A percentile compares a stretch with the other conserved stretches of the same genome.
Evolutionary conservation across 768 basidiomycete genomes (phyloP).

Genomic region (Dacryopinax primogenitus): DNA sequence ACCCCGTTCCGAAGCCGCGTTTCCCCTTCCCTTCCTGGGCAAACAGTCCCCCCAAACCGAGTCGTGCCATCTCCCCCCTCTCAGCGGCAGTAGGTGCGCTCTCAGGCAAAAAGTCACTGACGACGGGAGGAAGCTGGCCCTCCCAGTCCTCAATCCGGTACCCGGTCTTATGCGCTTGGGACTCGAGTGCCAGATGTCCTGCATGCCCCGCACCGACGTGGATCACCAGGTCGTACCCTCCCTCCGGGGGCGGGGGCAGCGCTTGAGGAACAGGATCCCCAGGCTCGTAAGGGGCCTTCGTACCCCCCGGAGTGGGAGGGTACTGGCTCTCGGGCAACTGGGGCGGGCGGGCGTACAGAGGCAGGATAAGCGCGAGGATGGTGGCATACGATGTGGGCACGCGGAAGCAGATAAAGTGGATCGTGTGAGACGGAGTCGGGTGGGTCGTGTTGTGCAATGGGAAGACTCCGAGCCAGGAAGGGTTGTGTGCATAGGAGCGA

Average conservation of each 20-base stretch:
- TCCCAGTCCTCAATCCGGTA: conserved; percentile 57
- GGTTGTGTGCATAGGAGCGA: conserved; percentile 43
- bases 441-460: conserved; percentile 47
- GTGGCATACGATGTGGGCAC: conserved; percentile 49
- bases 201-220: conserved; percentile 57
- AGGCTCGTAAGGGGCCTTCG: conserved; percentile 24
- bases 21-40: not conserved
- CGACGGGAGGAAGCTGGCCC: conserved; percentile 41
- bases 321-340: conserved; percentile 25
- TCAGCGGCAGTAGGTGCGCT: not conserved
- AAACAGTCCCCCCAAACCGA: not conserved
- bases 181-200: conserved; percentile 51
- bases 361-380: conserved; percentile 43
- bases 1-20: not conserved
- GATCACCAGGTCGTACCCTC: conserved; percentile 56
- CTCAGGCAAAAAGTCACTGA: not conserved
- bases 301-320: conserved; percentile 33
- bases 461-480: conserved; percentile 59
- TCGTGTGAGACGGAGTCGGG: conserved; percentile 33
- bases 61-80: not conserved
- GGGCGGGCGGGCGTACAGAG: conserved; percentile 43
- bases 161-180: conserved; percentile 51
- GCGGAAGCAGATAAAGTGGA: conserved; percentile 48
- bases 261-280: not conserved
- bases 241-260: conserved; percentile 31